Evolutionary conservation across 2,329 filamentous ascomycete species (phyloP).

Genomic region (Capronia americana): DNA sequence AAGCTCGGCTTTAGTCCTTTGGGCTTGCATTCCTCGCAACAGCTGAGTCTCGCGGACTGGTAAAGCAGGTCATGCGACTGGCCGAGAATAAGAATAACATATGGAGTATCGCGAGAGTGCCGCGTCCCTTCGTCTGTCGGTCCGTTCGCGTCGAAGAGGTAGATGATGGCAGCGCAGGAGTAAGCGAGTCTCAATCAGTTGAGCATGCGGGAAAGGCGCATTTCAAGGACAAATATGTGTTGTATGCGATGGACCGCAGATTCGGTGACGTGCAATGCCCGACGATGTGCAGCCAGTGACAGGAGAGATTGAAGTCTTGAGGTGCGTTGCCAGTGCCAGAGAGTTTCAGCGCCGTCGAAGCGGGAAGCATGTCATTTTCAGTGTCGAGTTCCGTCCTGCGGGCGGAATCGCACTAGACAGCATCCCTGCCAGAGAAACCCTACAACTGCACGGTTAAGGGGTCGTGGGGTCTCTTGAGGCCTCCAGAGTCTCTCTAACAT

Average conservation of each 20-base stretch:
- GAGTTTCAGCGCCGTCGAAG: background rate
- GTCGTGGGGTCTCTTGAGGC: background rate
- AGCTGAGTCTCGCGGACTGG: slow-evolving; percentile 13
- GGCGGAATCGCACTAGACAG: slow-evolving; percentile 1
- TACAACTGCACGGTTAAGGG: slow-evolving; percentile 3
- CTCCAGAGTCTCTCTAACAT: background rate
- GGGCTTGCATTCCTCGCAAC: slow-evolving; percentile 49
- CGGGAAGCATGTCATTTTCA: background rate
- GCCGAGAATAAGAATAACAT: slow-evolving; percentile 33
- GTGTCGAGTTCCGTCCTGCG: background rate
- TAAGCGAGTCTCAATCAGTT: slow-evolving; percentile 9
- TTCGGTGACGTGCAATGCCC: slow-evolving; percentile 7
- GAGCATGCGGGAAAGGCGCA: background rate
- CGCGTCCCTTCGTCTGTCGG: background rate
- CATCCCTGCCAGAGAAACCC: slow-evolving; percentile 1
- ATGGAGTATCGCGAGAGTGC: slow-evolving; percentile 16
- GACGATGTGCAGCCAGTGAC: slow-evolving; percentile 11
- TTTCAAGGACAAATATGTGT: slow-evolving; percentile 4
- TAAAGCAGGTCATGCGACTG: slow-evolving; percentile 24
- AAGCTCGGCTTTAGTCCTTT: slow-evolving; percentile 61
- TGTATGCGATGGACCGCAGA: slow-evolving; percentile 2
- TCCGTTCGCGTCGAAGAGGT: slow-evolving; percentile 12
- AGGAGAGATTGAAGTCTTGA: slow-evolving; percentile 7
- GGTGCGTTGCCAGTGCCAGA: slow-evolving; percentile 3
- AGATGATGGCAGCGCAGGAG: background rate